Base-by-base conservation (phyloP, 139 green algal species). In the Picochlorum sp. region DNA sequence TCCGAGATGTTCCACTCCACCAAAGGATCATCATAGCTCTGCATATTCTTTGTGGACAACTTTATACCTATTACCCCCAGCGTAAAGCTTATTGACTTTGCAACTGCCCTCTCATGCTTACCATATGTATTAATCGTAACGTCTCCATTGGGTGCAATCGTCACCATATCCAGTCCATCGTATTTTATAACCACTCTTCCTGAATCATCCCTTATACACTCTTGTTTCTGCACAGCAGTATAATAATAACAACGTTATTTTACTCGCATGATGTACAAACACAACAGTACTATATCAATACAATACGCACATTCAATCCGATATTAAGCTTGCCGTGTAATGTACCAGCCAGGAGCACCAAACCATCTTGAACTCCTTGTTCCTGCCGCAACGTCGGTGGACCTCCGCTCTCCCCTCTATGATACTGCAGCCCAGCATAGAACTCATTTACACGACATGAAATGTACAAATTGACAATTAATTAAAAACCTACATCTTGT, bases 1-100 rank as follows among this genome's bases (percentile, higher is more conserved):
- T 61, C 55, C 18, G 30, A 52, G 16, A 61, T 51, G 33, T 13
- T 61, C 55, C 37, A 53, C 12, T 53, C 39, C 4, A 7, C 55
- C 18, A n/a, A n/a, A n/a, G n/a, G n/a, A n/a, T n/a, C n/a, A n/a
- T n/a, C n/a, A n/a, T n/a, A n/a, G n/a, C n/a, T n/a, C n/a, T n/a
- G n/a, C n/a, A n/a, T n/a, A n/a, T 14, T 22, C 7, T 36, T 50
- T 12, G 14, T 49, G 37, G 55, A 53, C 16, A 61, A 22, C 16
- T 29, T 33, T 22, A 61, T 33, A 14, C 55, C 55, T 51, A 61
- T 50, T 7, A 14, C 13, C 33, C 18, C 0, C 25, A 61, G 9
- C 22, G 55, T 29, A n/a, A 53, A 25, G 33, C 53, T 61, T n/a
- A 61, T 7, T 13, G 55, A 61, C 30, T 13, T n/a, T 18, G 53